A percentile compares a stretch with the other conserved stretches of the same genome.
These are phyloP conservation scores for Clausena lansium DNA, from an alignment of 345 rosid genomes.

Conservation along the genomic window DNA sequence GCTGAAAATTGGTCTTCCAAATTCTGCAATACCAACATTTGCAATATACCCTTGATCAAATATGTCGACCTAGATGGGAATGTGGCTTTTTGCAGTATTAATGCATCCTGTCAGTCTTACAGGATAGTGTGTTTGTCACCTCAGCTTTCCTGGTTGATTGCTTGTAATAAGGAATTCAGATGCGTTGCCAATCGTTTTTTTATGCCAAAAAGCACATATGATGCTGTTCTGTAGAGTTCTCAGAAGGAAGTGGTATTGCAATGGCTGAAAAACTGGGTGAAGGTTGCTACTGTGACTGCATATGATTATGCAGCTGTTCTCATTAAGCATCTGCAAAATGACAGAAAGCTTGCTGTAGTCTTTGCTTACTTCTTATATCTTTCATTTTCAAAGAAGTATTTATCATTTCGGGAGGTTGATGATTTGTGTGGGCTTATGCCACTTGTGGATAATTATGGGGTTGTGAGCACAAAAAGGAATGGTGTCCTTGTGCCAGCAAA, in stretches of 20 bases:
- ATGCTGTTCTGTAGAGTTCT: conserved; percentile 26
- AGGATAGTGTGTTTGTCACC: conserved; percentile 25
- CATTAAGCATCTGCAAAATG: conserved; percentile 16
- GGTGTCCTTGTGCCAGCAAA: conserved; percentile 66
- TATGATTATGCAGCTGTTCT: conserved; percentile 32
- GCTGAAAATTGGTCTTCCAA: conserved; percentile 49
- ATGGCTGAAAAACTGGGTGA: conserved; percentile 41
- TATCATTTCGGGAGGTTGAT: conserved; percentile 27
- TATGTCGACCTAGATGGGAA: conserved; percentile 37
- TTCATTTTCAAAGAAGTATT: conserved; percentile 20
- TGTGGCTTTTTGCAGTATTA: conserved; percentile 33
- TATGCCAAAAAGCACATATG: conserved; percentile 38
- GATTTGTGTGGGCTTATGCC: conserved; percentile 42
- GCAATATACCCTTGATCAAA: conserved; percentile 48
- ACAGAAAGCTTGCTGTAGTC: conserved; percentile 37
- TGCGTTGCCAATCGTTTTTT: conserved; percentile 34
- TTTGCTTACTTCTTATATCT: conserved; percentile 57
- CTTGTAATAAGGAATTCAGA: conserved; percentile 51
- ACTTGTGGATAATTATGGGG: conserved; percentile 52
- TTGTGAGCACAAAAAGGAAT: conserved; percentile 13
- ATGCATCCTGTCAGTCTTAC: conserved; percentile 1
- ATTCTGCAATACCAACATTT: conserved; percentile 32
- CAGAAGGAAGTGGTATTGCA: conserved; percentile 18
- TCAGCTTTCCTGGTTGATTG: conserved; percentile 44
- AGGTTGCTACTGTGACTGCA: conserved; percentile 14